Evolutionary conservation across 2,329 filamentous ascomycete genomes (phyloP).

Genomic region (Westerdykella aurantiaca): DNA sequence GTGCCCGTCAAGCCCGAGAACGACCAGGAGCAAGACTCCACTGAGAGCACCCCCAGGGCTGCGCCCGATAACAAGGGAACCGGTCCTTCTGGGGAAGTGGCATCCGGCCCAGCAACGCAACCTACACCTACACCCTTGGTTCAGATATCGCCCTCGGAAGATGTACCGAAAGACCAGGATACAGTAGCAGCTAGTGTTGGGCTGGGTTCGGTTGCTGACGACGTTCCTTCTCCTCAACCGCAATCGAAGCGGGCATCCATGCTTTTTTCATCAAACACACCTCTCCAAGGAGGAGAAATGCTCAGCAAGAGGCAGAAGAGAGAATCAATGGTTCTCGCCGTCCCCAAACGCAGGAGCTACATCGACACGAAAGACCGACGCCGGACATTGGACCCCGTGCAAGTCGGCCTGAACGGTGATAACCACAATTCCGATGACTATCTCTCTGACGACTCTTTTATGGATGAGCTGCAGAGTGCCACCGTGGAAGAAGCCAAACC

Average conservation of each 20-base stretch:
- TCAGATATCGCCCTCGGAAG: slow-evolving; percentile 4
- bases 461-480: slow-evolving; percentile 79
- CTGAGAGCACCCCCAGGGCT: slow-evolving; percentile 32
- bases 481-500: slow-evolving; percentile 79
- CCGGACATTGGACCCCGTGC: slow-evolving; percentile 36
- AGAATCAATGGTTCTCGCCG: slow-evolving; percentile 25
- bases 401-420: slow-evolving; percentile 33
- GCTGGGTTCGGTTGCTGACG: slow-evolving; percentile 7
- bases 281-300: slow-evolving; percentile 10
- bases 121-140: slow-evolving; percentile 3
- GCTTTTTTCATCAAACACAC: slow-evolving; percentile 20
- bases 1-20: slow-evolving; percentile 8
- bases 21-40: slow-evolving; percentile 21
- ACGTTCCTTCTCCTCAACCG: slow-evolving; percentile 13
- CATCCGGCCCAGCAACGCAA: slow-evolving; percentile 8
- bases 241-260: slow-evolving; percentile 31
- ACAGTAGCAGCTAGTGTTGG: slow-evolving; percentile 12
- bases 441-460: slow-evolving; percentile 71
- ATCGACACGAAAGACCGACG: slow-evolving; percentile 35
- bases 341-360: slow-evolving; percentile 20
- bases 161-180: slow-evolving; percentile 9
- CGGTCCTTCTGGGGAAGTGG: slow-evolving; percentile 18
- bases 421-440: slow-evolving; percentile 41
- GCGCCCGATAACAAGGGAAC: slow-evolving; percentile 27
- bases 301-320: slow-evolving; percentile 19